Percentiles rank a stretch among this genome's conserved stretches.
Evolutionary conservation across 2,329 filamentous ascomycete species (phyloP).

Genomic region (Diplodia corticola): DNA sequence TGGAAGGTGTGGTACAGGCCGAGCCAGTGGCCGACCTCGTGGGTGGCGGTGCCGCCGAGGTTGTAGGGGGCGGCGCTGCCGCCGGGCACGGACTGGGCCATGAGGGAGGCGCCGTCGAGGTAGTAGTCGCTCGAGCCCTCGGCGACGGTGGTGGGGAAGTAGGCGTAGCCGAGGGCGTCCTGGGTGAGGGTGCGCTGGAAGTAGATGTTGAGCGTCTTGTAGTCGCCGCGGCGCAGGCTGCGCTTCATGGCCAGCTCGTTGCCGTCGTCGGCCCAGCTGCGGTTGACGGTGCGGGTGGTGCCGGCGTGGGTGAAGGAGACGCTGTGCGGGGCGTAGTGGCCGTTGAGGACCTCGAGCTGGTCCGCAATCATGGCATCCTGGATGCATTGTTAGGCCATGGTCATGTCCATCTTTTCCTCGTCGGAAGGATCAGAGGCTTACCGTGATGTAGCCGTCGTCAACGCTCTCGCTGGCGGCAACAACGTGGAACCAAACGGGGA

Average conservation of each 20-base stretch:
- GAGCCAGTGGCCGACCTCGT: constrained; percentile 50
- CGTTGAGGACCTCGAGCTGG: constrained; percentile 45
- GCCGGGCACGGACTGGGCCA: constrained; percentile 44
- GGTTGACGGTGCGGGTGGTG: constrained; percentile 54
- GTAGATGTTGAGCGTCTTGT: constrained; percentile 59
- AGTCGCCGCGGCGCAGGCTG: constrained; percentile 55
- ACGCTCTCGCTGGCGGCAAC: constrained; percentile 28
- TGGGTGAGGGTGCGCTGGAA: constrained; percentile 45
- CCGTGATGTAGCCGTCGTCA: constrained; percentile 25
- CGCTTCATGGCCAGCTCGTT: constrained; percentile 52
- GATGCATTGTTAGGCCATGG: not conserved
- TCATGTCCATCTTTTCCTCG: not conserved
- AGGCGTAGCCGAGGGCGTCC: constrained; percentile 43
- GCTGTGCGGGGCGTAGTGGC: constrained; percentile 50
- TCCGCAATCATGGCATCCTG: constrained; percentile 37
- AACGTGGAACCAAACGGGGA: constrained; percentile 40
- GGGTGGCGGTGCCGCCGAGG: constrained; percentile 41
- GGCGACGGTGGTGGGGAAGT: not conserved
- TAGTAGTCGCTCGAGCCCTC: not conserved
- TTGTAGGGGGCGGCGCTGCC: constrained; percentile 46
- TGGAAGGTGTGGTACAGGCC: constrained; percentile 51
- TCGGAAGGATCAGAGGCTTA: not conserved
- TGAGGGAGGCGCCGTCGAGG: constrained; percentile 51
- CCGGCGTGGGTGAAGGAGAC: constrained; percentile 54
- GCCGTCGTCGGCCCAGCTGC: constrained; percentile 55